phyloP scores from a whole-genome alignment of 2,329 filamentous ascomycete species.

The Exophiala oligosperma region DNA sequence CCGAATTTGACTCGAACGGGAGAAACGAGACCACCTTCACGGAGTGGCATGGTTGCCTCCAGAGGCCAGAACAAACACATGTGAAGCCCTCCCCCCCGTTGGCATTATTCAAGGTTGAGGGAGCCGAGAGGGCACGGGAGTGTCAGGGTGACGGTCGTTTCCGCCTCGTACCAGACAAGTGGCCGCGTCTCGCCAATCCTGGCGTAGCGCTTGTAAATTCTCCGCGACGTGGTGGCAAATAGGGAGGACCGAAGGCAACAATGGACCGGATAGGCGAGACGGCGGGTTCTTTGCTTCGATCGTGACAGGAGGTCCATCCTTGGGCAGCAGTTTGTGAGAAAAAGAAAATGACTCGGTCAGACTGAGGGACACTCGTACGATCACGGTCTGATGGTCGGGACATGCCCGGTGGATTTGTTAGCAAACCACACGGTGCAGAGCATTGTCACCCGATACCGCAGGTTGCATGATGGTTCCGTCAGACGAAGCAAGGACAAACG shows the following conservation, averaged over 20 bases:
- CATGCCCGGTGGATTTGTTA: background rate
- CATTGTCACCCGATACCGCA: background rate
- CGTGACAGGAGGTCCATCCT: background rate
- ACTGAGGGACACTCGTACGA: background rate
- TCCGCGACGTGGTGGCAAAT: background rate
- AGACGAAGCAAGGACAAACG: background rate
- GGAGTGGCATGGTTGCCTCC: background rate
- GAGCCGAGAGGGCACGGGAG: too few species aligned
- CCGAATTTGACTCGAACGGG: background rate
- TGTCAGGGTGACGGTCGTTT: too few species aligned
- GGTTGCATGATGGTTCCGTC: background rate
- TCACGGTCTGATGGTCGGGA: background rate
- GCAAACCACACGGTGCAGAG: background rate
- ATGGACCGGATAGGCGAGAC: background rate
- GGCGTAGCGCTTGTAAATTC: too few species aligned
- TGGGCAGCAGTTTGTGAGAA: background rate
- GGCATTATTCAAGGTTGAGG: too few species aligned
- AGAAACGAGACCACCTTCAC: background rate
- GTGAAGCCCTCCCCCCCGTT: too few species aligned
- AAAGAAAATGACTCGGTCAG: background rate
- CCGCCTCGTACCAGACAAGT: too few species aligned
- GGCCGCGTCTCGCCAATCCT: too few species aligned
- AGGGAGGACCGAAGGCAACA: background rate
- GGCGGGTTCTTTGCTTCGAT: background rate
- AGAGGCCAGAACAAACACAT: background rate